Conservation (phyloP, 495 filamentous ascomycete genomes). For the Annulohypoxylon bovei region DNA sequence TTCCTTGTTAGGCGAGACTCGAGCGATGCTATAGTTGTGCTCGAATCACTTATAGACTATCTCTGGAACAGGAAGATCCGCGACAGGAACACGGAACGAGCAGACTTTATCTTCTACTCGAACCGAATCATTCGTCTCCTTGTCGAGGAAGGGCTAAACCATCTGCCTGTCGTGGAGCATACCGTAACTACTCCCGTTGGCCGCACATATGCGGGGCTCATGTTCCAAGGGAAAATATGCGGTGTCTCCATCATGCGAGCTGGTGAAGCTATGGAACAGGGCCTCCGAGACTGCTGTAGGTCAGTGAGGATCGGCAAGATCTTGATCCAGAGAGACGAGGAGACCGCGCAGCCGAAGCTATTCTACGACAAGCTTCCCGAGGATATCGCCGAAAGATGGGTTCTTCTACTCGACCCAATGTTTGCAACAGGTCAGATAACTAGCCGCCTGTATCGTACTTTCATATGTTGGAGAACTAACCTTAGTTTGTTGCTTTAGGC, state of each 20-base stretch:
- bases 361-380: slow-evolving; percentile 98
- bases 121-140: slow-evolving; percentile 98
- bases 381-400: slow-evolving; percentile 92
- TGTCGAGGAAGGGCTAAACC: slow-evolving; percentile 97
- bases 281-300: slow-evolving; percentile 92
- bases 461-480: slow-evolving; percentile 34
- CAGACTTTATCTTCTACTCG: slow-evolving; percentile 99
- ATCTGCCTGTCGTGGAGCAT: slow-evolving; percentile 89
- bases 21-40: slow-evolving; percentile 19
- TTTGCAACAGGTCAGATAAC: slow-evolving; percentile 84
- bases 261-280: slow-evolving; percentile 98
- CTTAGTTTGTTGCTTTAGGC: slow-evolving; percentile 59
- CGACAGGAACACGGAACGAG: slow-evolving; percentile 85
- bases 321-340: slow-evolving; percentile 95
- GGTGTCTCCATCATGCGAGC: slow-evolving; percentile 98
- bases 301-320: slow-evolving; percentile 98
- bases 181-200: slow-evolving; percentile 91
- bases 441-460: background rate
- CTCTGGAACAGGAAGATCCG: slow-evolving; percentile 81
- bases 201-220: slow-evolving; percentile 85
- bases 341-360: slow-evolving; percentile 87
- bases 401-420: slow-evolving; percentile 97
- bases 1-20: slow-evolving; percentile 35
- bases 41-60: slow-evolving; percentile 20
- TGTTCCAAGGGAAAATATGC: slow-evolving; percentile 98